phyloP scores from a whole-genome alignment of 225 moss, liverwort and hornwort genomes.

The Polytrichum formosum region DNA sequence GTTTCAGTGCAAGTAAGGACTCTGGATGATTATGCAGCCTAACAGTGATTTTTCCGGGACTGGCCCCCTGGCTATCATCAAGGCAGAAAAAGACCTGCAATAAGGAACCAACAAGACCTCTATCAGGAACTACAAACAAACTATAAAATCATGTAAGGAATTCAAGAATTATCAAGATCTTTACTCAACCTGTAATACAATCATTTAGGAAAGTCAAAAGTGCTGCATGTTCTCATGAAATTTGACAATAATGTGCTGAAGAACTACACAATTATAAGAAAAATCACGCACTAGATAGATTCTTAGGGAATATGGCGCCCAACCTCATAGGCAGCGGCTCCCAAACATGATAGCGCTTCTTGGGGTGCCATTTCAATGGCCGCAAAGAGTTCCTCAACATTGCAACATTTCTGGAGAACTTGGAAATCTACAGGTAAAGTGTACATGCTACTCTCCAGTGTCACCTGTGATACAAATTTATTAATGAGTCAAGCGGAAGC shows the following conservation, averaged over 20 bases:
- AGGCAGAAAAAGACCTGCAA: slow-evolving; percentile 71
- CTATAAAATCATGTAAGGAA: too few species aligned
- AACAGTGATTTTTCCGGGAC: slow-evolving; percentile 64
- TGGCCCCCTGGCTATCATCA: slow-evolving; percentile 35
- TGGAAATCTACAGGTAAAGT: slow-evolving; percentile 63
- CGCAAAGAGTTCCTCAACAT: slow-evolving; percentile 44
- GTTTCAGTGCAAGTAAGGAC: slow-evolving; percentile 76
- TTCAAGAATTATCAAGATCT: too few species aligned
- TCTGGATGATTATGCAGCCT: slow-evolving; percentile 86
- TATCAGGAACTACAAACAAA: too few species aligned
- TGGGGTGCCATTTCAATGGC: slow-evolving; percentile 60
- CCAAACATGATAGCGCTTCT: slow-evolving; percentile 84
- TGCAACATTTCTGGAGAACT: slow-evolving; percentile 52
- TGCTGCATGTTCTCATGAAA: too few species aligned
- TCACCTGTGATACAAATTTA: slow-evolving; percentile 39
- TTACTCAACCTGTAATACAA: too few species aligned
- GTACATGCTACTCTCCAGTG: slow-evolving; percentile 40
- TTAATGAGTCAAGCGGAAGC: neutral
- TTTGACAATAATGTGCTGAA: too few species aligned
- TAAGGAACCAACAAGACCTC: neutral
- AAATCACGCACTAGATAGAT: neutral
- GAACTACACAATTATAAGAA: too few species aligned
- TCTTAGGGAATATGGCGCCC: slow-evolving; percentile 2
- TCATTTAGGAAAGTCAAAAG: too few species aligned
- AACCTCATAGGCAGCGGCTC: slow-evolving; percentile 91